Evolutionary conservation across 371 early-diverging fungal species (phyloP).

Genomic region (Mucor lusitanicus): DNA sequence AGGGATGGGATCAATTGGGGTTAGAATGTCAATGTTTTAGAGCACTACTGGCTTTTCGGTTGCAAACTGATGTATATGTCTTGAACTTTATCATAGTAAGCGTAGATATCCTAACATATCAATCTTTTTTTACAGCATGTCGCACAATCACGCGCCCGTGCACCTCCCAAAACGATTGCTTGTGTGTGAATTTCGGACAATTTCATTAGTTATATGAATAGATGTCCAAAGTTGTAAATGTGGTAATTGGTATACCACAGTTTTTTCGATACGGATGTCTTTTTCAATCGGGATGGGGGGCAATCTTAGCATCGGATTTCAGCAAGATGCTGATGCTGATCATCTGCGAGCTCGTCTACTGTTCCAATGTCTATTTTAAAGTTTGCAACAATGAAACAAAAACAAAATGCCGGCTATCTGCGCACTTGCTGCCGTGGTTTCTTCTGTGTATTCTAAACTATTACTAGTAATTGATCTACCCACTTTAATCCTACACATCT

Average conservation of each 20-base stretch:
- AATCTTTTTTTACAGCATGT: background rate
- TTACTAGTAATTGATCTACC: background rate
- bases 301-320: background rate
- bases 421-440: background rate
- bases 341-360: background rate
- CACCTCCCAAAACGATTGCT: background rate
- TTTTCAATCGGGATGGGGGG: no score
- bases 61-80: background rate
- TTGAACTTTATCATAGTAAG: background rate
- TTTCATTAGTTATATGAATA: background rate
- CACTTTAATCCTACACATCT: background rate
- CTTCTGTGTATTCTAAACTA: background rate
- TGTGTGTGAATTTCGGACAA: background rate
- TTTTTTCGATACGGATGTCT: no score
- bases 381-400: background rate
- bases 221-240: no score
- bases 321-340: background rate
- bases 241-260: background rate
- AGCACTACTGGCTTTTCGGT: background rate
- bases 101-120: background rate
- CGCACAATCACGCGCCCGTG: conserved; percentile 8
- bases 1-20: background rate
- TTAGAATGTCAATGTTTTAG: background rate
- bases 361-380: background rate
- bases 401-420: background rate